Evolutionary conservation across 177 flowering plant genomes (phyloP).

Genomic region (Vitis hybrid): DNA sequence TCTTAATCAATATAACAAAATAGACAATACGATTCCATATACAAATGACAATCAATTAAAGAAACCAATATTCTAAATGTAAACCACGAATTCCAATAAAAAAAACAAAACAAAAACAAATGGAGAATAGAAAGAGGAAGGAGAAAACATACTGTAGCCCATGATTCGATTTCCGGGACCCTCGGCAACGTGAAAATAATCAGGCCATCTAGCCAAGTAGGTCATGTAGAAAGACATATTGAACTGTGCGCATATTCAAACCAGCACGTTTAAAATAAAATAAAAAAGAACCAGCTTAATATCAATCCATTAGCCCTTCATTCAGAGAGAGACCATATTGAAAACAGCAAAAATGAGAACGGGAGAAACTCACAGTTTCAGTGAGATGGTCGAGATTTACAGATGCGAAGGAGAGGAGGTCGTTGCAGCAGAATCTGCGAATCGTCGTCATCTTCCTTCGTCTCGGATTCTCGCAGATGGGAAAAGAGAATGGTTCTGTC

Average conservation of each 20-base stretch:
- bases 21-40: background rate
- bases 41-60: background rate
- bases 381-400: constrained; percentile 95
- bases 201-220: constrained; percentile 94
- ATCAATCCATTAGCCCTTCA: background rate
- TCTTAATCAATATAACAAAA: no score
- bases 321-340: background rate
- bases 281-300: background rate
- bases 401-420: constrained; percentile 83
- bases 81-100: background rate
- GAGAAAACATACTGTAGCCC: constrained; percentile 78
- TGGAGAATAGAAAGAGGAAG: background rate
- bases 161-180: constrained; percentile 78
- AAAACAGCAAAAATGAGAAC: background rate
- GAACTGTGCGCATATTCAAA: constrained; percentile 48
- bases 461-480: constrained; percentile 8
- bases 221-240: constrained; percentile 99
- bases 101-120: background rate
- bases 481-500: background rate
- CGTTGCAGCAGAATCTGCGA: constrained; percentile 92
- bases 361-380: constrained; percentile 57
- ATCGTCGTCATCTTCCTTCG: constrained; percentile 71
- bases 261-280: background rate
- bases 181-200: constrained; percentile 91
- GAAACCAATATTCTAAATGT: background rate